phyloP scores from a whole-genome alignment of 108 stramenopile genomes.

The Cyclotella baltica region DNA sequence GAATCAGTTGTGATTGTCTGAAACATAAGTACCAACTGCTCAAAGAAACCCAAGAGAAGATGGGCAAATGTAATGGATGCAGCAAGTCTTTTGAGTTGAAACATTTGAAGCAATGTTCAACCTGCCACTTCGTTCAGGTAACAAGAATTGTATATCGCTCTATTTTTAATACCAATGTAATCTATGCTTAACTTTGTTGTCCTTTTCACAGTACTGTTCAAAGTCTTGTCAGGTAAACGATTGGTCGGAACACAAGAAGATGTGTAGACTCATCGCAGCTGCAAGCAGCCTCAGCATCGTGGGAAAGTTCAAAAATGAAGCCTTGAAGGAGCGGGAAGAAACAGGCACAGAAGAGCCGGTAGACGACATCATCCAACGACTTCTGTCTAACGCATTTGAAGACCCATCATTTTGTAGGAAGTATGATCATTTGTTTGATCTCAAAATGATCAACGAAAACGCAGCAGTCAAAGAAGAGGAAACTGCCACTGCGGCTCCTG shows the following conservation, averaged over 20 bases:
- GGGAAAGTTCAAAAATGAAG: neutral
- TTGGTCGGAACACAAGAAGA: slow-evolving; percentile 1
- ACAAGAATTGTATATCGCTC: neutral
- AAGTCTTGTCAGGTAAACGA: slow-evolving; percentile 2
- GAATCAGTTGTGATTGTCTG: slow-evolving; percentile 4
- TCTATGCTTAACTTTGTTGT: no score
- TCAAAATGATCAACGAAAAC: neutral
- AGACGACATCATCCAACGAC: neutral
- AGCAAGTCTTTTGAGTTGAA: neutral
- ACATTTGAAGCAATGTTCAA: neutral
- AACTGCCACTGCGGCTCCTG: no score
- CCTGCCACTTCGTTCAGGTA: neutral
- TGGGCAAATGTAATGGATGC: neutral
- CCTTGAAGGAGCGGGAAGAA: neutral
- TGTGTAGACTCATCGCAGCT: no score
- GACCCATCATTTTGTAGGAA: neutral
- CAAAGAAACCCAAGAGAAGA: neutral
- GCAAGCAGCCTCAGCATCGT: neutral
- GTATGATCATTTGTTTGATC: slow-evolving; percentile 1
- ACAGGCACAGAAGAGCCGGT: neutral
- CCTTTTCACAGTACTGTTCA: slow-evolving; percentile 3
- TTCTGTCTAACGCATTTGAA: neutral
- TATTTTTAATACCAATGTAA: neutral
- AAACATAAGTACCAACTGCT: neutral
- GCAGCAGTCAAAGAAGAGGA: no score